Base-by-base conservation (phyloP, 129 eudicot genomes). In the Lactuca saligna region DNA sequence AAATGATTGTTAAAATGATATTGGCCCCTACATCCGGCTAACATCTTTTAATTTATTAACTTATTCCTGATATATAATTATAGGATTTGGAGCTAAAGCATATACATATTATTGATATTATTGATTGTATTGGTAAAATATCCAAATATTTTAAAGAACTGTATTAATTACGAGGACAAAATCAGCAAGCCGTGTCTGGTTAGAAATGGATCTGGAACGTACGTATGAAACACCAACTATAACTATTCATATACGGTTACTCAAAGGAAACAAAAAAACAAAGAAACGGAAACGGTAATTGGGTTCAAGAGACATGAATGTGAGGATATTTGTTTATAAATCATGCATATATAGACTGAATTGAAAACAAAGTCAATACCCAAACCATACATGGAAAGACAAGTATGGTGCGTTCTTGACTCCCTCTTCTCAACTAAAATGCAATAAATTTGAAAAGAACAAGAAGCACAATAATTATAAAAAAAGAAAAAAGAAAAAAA, bases 331-430 rank as follows among this genome's bases (percentile, higher is more conserved):
- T 61, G 20, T 61, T 42, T 69, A 68, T 54, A 44, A 57, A 60
- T 58, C 3, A 58, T 29, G 11, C 41, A 66, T 66, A 66, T 15
- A 67, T 32, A 15, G 63, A 68, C 39, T 72, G 44, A 54, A 17
- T 16, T 48, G 75, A 76, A 76, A 76, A 76, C 75, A 76, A 88
- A 88, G 96, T 88, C 96, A 88, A 85, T 88, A 83, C 91, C 91
- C 96, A 89, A 88, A 88, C 91, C 96, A 83, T 74, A 85, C 89
- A 80, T 56, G 50, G 14, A 75, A 70, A 50, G 35, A 76, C 68
- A 64, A 17, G 72, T 65, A 81, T 77, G 94, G 94, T 87, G 87
- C 91, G 91, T 85, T 88, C 96, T 88, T 88, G 96, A 88, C 96
- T 88, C 82, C 82, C 72, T 66, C 76, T 82, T 71, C 77, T 63